phyloP scores from a whole-genome alignment of 2,329 filamentous ascomycete species.

The Arthrobotrys entomopaga region DNA sequence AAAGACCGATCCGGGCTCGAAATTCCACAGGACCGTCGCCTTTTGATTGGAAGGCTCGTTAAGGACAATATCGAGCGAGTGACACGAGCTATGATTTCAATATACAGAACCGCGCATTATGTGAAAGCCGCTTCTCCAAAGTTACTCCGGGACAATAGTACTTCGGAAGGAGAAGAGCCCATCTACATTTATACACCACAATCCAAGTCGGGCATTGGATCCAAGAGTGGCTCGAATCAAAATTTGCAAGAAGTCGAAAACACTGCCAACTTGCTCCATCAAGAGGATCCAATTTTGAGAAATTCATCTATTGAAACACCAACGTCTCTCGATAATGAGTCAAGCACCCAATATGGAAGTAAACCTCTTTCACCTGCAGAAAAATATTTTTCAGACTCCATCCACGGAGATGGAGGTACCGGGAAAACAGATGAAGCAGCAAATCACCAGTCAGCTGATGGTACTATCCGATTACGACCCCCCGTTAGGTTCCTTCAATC shows the following conservation, averaged over 20 bases:
- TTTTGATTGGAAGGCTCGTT: conserved; percentile 27
- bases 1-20: conserved; percentile 12
- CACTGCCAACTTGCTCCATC: neutral
- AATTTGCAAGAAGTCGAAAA: neutral
- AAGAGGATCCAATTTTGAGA: too few species aligned
- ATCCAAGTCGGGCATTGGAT: neutral
- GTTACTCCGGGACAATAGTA: too few species aligned
- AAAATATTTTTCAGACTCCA: conserved; percentile 17
- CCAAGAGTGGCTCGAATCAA: neutral
- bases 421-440: neutral
- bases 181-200: too few species aligned
- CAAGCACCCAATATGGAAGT: neutral
- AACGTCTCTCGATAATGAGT: too few species aligned
- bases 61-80: conserved; percentile 38
- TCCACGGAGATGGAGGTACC: neutral
- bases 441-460: conserved; percentile 10
- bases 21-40: conserved; percentile 30
- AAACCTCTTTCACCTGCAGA: conserved; percentile 21
- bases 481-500: neutral
- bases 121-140: neutral
- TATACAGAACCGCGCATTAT: conserved; percentile 14
- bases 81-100: conserved; percentile 44
- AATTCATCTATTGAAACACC: too few species aligned
- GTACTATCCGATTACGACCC: neutral
- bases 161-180: too few species aligned